Evolutionary conservation across 225 moss, liverwort and hornwort genomes (phyloP).

Genomic region (Marchantia paleacea): DNA sequence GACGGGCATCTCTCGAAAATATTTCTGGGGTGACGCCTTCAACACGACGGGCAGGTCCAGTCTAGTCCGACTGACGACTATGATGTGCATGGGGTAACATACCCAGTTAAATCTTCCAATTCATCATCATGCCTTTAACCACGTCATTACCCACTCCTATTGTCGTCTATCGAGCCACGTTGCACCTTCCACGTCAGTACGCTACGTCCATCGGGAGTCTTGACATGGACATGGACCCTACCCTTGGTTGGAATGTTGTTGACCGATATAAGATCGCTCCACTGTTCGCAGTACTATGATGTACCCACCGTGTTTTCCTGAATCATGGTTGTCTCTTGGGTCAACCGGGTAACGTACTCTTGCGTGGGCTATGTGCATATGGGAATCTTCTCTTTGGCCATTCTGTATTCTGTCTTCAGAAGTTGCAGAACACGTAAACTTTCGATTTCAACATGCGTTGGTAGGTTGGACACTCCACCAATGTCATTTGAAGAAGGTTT

Average conservation of each 20-base stretch:
- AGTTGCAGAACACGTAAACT: too few relatives aligned
- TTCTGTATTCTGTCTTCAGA: too few relatives aligned
- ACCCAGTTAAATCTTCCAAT: neutral
- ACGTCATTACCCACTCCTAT: neutral
- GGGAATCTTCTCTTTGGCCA: too few relatives aligned
- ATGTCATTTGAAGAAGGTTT: too few relatives aligned
- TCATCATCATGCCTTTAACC: neutral
- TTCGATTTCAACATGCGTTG: too few relatives aligned
- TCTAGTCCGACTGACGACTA: neutral
- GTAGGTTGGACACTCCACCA: too few relatives aligned
- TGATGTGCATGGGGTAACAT: neutral
- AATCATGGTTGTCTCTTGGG: too few relatives aligned
- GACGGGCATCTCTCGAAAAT: neutral
- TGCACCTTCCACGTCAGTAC: neutral
- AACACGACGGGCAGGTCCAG: neutral
- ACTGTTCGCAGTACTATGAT: neutral
- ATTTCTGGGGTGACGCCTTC: neutral
- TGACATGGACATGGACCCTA: constrained; percentile 3
- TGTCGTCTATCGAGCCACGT: constrained; percentile 3
- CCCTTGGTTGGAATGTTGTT: neutral
- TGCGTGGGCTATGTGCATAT: too few relatives aligned
- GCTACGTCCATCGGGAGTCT: neutral
- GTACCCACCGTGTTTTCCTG: too few relatives aligned
- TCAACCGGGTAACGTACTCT: too few relatives aligned
- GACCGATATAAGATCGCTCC: neutral